phyloP scores from a whole-genome alignment of 805 yeast species.

The Ogataea henricii region DNA sequence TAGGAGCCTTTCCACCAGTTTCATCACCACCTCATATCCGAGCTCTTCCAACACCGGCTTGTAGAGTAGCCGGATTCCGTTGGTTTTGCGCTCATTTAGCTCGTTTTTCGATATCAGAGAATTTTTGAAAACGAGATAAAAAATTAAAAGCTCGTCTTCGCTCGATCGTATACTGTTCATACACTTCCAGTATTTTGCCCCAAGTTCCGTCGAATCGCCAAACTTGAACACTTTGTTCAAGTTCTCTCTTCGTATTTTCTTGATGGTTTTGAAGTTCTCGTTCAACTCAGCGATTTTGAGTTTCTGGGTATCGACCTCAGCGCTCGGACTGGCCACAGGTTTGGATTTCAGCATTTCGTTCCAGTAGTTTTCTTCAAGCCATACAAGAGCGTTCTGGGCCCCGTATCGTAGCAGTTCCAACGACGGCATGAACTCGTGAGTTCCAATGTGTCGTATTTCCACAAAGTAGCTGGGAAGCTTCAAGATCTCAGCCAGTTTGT shows the following conservation, averaged over 20 bases:
- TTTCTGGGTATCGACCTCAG: conserved; percentile 21
- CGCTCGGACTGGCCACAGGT: conserved; percentile 24
- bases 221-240: conserved; percentile 39
- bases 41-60: conserved; percentile 29
- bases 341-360: conserved; percentile 30
- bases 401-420: conserved; percentile 66
- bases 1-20: conserved; percentile 21
- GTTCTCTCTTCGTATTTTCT: conserved; percentile 51
- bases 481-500: conserved; percentile 66
- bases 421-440: conserved; percentile 84
- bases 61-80: conserved; percentile 34
- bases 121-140: conserved; percentile 34
- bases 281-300: conserved; percentile 26
- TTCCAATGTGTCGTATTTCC: conserved; percentile 85
- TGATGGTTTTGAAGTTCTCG: conserved; percentile 45
- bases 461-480: conserved; percentile 81
- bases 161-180: conserved; percentile 29
- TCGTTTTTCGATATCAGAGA: conserved; percentile 34
- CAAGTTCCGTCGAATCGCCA: conserved; percentile 46
- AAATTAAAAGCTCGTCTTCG: conserved; percentile 22
- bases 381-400: conserved; percentile 60
- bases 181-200: conserved; percentile 45
- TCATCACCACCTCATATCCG: conserved; percentile 18
- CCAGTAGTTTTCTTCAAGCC: conserved; percentile 85
- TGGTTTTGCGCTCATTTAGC: conserved; percentile 28